Evolutionary conservation across 371 early-diverging fungal species (phyloP), one percentile per base, ranked within the genome.

Genomic region (Apophysomyces elegans): DNA sequence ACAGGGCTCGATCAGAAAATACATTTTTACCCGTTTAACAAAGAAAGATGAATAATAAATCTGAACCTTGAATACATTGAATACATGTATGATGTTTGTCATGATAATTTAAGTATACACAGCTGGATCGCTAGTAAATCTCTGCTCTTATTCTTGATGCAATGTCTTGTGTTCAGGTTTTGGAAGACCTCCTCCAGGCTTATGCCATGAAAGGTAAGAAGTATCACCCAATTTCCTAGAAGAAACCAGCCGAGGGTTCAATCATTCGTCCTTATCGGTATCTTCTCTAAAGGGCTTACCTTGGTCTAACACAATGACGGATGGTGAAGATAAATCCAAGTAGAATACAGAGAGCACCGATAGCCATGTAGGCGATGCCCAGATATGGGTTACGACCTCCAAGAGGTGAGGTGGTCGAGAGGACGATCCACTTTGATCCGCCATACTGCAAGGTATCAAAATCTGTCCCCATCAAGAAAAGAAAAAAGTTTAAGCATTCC

Each of bases 331-430:
- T 73, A 54, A 92, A 71, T 14, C 96, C 98, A 36, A 98, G 67
- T 0, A 94, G 65, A 56, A 95, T 85, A 77, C 97, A 96, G 14
- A 95, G 58, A 5, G 79, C 87, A 21, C 97, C 98, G 37, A 95
- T 90, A 14, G 90, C 87, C 61, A 99, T 87, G 79, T 97, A 99
- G 0, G 98, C 94, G 56, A 91, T 86, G 6, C 98, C 98, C 54
- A 99, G 77, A 80, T 95, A 97, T 0, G 96, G 91, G 74, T 98
- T 99, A 58, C 95, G 91, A 4, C 97, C 97, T 45, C 99, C 99
- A 64, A 99, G 79, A 37, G 94, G 87, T 35, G 97, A 95, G 8
- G 90, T 91, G 5, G 96, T 94, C 3, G 96, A 91, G 47, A 98
- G 80, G 26, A 98, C 96, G 16, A 99, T 71, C 54, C 95, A 91